Evolutionary conservation across 345 rosid species (phyloP).

Genomic region (Syzygium jambos): DNA sequence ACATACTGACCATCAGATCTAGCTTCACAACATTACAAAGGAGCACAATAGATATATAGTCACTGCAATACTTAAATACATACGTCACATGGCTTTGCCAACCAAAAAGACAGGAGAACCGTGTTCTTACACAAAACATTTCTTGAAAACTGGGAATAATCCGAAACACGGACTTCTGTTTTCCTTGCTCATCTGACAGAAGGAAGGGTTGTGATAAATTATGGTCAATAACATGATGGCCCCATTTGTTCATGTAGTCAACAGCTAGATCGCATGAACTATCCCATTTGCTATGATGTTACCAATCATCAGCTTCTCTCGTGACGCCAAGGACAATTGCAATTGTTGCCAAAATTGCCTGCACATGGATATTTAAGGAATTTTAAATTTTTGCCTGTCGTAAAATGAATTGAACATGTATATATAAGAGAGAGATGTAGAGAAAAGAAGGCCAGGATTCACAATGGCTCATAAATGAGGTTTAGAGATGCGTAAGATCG

Average conservation of each 20-base stretch:
- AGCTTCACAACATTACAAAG: neutral
- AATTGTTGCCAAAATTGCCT: constrained; percentile 32
- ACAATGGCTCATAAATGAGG: neutral
- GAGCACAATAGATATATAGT: neutral
- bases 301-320: constrained; percentile 20
- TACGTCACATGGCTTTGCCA: neutral
- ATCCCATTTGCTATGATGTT: neutral
- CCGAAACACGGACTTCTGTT: neutral
- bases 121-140: neutral
- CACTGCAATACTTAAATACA: neutral
- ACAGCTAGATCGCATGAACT: neutral
- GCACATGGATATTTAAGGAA: neutral
- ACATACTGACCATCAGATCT: neutral
- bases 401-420: neutral
- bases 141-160: neutral
- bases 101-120: neutral
- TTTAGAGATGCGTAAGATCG: neutral
- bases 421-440: neutral
- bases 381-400: neutral
- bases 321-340: constrained; percentile 23
- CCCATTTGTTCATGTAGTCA: neutral
- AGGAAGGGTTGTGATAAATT: too few relatives aligned
- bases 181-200: neutral
- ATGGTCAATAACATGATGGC: neutral
- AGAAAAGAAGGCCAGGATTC: neutral